A percentile compares a stretch with the other conserved stretches of the same genome.
Evolutionary conservation across 176 grass and related monocot species (phyloP).

Genomic region (Oryza brachyantha): DNA sequence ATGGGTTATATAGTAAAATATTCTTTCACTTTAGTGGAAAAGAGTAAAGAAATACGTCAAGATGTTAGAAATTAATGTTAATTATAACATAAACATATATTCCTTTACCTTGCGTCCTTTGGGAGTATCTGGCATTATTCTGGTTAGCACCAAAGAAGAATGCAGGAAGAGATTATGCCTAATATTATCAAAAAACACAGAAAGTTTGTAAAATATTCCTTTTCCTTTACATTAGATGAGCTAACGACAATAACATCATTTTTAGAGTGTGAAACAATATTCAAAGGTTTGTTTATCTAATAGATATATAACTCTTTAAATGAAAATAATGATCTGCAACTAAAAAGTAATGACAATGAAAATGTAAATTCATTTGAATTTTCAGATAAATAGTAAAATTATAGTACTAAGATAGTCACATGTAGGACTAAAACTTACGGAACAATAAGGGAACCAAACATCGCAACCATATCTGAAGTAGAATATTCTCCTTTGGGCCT

Average conservation of each 20-base stretch:
- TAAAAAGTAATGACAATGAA: neutral
- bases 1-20: neutral
- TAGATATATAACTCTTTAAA: neutral
- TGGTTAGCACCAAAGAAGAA: conserved; percentile 71
- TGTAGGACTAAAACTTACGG: conserved; percentile 49
- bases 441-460: conserved; percentile 62
- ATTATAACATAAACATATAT: neutral
- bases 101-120: conserved; percentile 64
- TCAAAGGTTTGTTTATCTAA: neutral
- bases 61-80: neutral
- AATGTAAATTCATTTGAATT: neutral
- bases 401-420: neutral
- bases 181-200: neutral
- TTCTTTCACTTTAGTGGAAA: neutral
- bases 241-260: neutral
- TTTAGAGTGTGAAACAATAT: neutral
- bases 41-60: neutral
- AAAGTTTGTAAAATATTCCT: conserved; percentile 1
- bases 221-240: neutral
- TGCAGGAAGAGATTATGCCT: conserved; percentile 93
- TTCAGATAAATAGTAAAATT: neutral
- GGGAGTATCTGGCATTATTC: conserved; percentile 52
- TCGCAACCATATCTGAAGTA: conserved; percentile 48
- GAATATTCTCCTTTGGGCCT: conserved; percentile 50
- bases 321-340: neutral